Base-by-base conservation (phyloP, 2,329 filamentous ascomycete genomes). In the Pseudogymnoascus sp. region DNA sequence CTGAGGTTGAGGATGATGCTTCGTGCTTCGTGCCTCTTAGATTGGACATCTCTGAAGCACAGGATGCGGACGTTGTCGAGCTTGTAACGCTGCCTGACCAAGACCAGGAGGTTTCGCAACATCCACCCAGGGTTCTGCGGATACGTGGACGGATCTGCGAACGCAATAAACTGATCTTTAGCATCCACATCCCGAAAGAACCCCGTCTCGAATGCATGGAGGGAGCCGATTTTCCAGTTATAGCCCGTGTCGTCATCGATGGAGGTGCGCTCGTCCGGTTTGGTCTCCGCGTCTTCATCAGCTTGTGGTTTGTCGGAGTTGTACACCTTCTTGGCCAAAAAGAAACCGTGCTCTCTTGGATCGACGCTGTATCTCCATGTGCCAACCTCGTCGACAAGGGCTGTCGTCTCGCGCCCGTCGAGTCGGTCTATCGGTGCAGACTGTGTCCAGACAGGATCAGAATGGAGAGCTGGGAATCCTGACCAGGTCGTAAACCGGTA, bases 401-500 rank as follows among this genome's bases (percentile, higher is more conserved):
- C 82, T 2, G 87, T 88, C 64, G 88, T 93, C 75, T 97, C 93
- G 66, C 83, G 79, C 2, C 82, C 72, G 2, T 80, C 84, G 59
- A 97, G 77, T 59, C 75, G 80, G 62, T 79, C 76, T 59, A 84
- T 78, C 7, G 79, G 62, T n/a, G 61, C 49, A 1, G 81, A 75
- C 61, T 87, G 79, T 69, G 84, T 88, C 95, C 95, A 99, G 28
- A 83, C 80, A 1, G 91, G 91, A 62, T 93, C 88, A 3, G 93
- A 96, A 73, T 96, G 93, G 49, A 99, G 82, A 14, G 93, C 92
- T 0, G 95, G 95, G 72, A 96, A 99, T 4, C 89, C 93, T 75
- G 97, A 97, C 87, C 96, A 96, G 77, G 97, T 97, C n/a, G 89
- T 91, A 74, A 97, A 97, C 66, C 88, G 91, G 78, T 97, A 97